phyloP scores from a whole-genome alignment of 1,284 basidiomycete genomes.

The Malassezia sp. region DNA sequence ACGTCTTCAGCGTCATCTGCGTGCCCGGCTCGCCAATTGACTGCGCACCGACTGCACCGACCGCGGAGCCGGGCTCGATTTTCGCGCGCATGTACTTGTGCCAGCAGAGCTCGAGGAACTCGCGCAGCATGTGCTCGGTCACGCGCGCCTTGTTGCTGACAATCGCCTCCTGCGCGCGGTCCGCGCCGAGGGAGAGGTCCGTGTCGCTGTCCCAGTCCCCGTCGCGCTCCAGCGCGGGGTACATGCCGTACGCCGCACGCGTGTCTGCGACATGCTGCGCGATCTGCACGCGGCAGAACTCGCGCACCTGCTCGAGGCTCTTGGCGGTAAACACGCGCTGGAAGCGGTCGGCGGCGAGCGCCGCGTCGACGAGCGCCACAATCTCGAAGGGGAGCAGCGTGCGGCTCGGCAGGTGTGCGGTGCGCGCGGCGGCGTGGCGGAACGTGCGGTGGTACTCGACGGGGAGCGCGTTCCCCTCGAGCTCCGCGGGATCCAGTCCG shows the following conservation, averaged over 20 bases:
- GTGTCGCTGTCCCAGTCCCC: slow-evolving; percentile 68
- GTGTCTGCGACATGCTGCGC: slow-evolving; percentile 60
- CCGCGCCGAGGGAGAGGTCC: slow-evolving; percentile 64
- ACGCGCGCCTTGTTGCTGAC: slow-evolving; percentile 86
- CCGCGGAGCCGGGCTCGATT: slow-evolving; percentile 54
- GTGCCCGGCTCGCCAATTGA: slow-evolving; percentile 99
- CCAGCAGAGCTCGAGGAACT: slow-evolving; percentile 78
- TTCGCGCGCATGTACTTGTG: slow-evolving; percentile 51
- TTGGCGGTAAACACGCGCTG: slow-evolving; percentile 59
- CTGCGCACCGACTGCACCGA: slow-evolving; percentile 95
- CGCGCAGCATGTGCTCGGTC: slow-evolving; percentile 64
- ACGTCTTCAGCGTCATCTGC: slow-evolving; percentile 99
- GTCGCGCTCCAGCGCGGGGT: slow-evolving; percentile 63
- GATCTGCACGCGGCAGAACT: slow-evolving; percentile 63
- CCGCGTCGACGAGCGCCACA: slow-evolving; percentile 59
- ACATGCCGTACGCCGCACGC: slow-evolving; percentile 70
- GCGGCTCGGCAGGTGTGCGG: slow-evolving; percentile 47
- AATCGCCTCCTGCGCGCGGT: slow-evolving; percentile 53
- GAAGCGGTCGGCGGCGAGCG: slow-evolving; percentile 51
- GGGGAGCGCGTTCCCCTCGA: slow-evolving; percentile 80
- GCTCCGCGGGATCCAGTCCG: slow-evolving; percentile 86
- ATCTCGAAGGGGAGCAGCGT: slow-evolving; percentile 81
- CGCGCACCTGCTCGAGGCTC: slow-evolving; percentile 65
- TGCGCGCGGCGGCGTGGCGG: slow-evolving; percentile 69
- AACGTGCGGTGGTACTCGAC: slow-evolving; percentile 62